Evolutionary conservation across 2,329 filamentous ascomycete genomes (phyloP).

Genomic region (Sclerotinia spermophila): DNA sequence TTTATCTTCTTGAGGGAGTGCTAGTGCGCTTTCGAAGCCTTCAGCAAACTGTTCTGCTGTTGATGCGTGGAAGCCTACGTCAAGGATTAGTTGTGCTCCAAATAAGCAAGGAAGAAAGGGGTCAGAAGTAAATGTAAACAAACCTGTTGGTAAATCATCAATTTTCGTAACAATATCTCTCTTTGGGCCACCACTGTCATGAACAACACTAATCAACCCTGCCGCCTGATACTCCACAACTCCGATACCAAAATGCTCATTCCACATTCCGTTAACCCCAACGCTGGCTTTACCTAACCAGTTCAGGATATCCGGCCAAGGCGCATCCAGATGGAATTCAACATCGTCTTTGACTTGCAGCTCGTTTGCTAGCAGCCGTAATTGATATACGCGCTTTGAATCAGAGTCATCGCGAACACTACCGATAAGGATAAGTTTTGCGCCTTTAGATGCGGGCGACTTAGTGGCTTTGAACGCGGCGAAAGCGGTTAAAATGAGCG

Average conservation of each 20-base stretch:
- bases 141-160: slow-evolving; percentile 74
- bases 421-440: slow-evolving; percentile 79
- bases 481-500: slow-evolving; percentile 80
- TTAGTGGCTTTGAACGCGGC: slow-evolving; percentile 64
- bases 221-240: slow-evolving; percentile 98
- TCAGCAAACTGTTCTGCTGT: slow-evolving; percentile 75
- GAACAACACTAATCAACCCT: slow-evolving; percentile 87
- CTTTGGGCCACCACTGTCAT: slow-evolving; percentile 89
- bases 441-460: slow-evolving; percentile 48
- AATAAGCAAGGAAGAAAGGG: not conserved
- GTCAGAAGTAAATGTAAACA: slow-evolving; percentile 31
- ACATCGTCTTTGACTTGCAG: slow-evolving; percentile 79
- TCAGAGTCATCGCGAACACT: slow-evolving; percentile 85
- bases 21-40: slow-evolving; percentile 74
- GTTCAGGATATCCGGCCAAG: slow-evolving; percentile 80
- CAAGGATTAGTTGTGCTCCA: slow-evolving; percentile 12
- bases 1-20: slow-evolving; percentile 62
- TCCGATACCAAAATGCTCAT: slow-evolving; percentile 97
- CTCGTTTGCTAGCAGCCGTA: slow-evolving; percentile 82
- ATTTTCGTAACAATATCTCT: slow-evolving; percentile 84
- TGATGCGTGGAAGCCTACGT: slow-evolving; percentile 75
- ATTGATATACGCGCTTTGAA: slow-evolving; percentile 78
- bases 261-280: slow-evolving; percentile 99
- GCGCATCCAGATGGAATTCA: slow-evolving; percentile 83
- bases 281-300: slow-evolving; percentile 75